Conservation (phyloP, 768 basidiomycete species). For the Leccinum barrowsii region DNA sequence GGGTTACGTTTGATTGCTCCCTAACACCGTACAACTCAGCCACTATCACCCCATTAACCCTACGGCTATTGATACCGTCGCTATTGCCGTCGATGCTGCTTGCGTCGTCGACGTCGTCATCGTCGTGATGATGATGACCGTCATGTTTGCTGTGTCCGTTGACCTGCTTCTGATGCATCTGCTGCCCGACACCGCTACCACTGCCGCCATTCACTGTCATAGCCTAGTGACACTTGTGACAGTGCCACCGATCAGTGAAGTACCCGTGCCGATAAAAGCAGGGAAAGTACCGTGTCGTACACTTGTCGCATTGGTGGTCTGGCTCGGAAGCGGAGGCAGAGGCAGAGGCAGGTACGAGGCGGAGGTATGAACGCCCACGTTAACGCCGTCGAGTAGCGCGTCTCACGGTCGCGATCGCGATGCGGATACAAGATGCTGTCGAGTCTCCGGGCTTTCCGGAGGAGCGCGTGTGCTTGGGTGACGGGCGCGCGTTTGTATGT, state of each 20-base stretch:
- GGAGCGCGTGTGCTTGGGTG: conserved; percentile 73
- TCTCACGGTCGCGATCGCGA: conserved; percentile 12
- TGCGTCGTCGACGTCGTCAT: not conserved
- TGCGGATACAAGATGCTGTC: conserved; percentile 62
- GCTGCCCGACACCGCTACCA: not conserved
- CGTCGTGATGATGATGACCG: too few relatives aligned
- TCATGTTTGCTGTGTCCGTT: not conserved
- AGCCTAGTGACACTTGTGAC: conserved; percentile 45
- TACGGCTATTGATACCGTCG: not conserved
- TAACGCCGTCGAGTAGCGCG: not conserved
- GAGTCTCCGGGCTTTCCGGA: conserved; percentile 85
- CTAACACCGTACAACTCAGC: not conserved
- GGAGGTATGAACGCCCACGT: not conserved
- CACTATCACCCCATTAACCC: not conserved
- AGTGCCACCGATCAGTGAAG: conserved; percentile 31
- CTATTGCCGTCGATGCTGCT: not conserved
- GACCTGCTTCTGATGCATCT: not conserved
- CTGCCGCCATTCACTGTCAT: conserved; percentile 6
- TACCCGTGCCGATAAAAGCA: conserved; percentile 55
- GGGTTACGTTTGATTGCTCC: too few relatives aligned
- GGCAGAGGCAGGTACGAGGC: not conserved
- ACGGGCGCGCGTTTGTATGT: conserved; percentile 79
- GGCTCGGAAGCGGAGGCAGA: conserved; percentile 6
- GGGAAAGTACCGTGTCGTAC: conserved; percentile 70
- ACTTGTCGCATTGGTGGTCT: conserved; percentile 51